Evolutionary conservation across 768 basidiomycete genomes (phyloP), one percentile per base, ranked within the genome.

Genomic region (Russula dissimulans): DNA sequence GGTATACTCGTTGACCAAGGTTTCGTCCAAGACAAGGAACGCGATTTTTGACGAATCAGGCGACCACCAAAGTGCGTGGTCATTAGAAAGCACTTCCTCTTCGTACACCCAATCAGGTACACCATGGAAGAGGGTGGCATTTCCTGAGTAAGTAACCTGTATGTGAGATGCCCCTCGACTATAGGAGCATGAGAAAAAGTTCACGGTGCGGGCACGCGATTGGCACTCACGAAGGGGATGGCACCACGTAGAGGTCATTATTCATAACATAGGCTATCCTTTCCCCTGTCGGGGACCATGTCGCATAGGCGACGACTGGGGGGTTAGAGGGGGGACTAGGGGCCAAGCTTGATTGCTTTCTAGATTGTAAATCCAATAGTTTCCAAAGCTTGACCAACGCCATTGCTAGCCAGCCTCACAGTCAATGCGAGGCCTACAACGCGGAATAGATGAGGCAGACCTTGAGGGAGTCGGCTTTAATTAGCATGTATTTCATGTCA

Each of bases 51-150:
- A 68, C 0, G 84, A 83, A 66, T 86, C 80, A 4, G 95, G 95
- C 10, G 89, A 87, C 88, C 90, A 98, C 93, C 93, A 98, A 5
- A 95, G 75, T 0, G 94, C 85, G 50, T 71, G 83, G 68, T 93
- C 82, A 42, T 74, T 69, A 3, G 78, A 74, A 66, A 93, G 88
- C 26, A 97, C 83, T 70, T 97, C 93, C 69, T 95, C 92, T 71
- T 95, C 93, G 71, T 95, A 95, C 5, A 97, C 95, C 95, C 97
- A 98, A 70, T 97, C 93, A 0, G 93, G 91, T 2, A 97, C 89
- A 7, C 97, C 97, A 67, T 97, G 85, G 77, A 98, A 97, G 15
- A 95, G 77, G 0, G 88, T 87, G 0, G 83, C 79, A 54, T 87
- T 89, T 0, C 97, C 97, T 14, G 85, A 82, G 1, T 77, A 75